Percentiles rank a stretch among this genome's conserved stretches.
phyloP scores from a whole-genome alignment of 495 filamentous ascomycete species.

The Umbilicaria muhlenbergii region DNA sequence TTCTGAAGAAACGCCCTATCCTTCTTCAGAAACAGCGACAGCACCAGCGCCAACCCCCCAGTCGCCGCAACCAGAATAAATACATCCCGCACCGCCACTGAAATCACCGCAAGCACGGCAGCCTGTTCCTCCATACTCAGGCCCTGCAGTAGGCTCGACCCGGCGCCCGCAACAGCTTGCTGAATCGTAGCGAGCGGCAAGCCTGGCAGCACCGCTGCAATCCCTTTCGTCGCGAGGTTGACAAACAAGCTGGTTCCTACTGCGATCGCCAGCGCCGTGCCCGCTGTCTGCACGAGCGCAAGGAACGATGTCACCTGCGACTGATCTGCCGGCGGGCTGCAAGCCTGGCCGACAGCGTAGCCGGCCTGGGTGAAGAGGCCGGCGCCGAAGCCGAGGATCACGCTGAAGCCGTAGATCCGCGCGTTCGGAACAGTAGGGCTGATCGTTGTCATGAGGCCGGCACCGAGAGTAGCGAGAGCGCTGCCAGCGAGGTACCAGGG shows the following conservation, averaged over 20 bases:
- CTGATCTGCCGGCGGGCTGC: conserved; percentile 20
- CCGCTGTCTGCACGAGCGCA: conserved; percentile 31
- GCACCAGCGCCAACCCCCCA: conserved; percentile 28
- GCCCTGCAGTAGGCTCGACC: conserved; percentile 23
- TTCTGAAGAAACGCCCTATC: too few species aligned
- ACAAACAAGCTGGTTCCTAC: conserved; percentile 40
- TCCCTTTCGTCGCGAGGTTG: conserved; percentile 17
- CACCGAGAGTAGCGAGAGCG: conserved; percentile 25
- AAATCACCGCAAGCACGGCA: conserved; percentile 27
- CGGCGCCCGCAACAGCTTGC: conserved; percentile 28
- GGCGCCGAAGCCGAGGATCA: conserved; percentile 36
- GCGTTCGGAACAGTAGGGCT: conserved; percentile 17
- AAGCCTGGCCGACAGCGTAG: conserved; percentile 36
- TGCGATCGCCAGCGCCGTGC: conserved; percentile 34
- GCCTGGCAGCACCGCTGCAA: conserved; percentile 16
- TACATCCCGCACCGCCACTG: conserved; percentile 26
- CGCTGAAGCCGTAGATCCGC: conserved; percentile 36
- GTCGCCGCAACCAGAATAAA: conserved; percentile 29
- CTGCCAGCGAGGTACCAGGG: conserved; percentile 30
- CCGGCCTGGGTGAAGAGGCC: conserved; percentile 31
- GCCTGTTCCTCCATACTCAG: conserved; percentile 17
- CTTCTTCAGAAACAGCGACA: conserved; percentile 15
- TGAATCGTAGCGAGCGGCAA: conserved; percentile 20
- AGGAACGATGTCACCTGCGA: conserved; percentile 31
- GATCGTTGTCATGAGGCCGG: conserved; percentile 28